Evolutionary conservation across 805 yeast species (phyloP).

Genomic region (Hanseniaspora guilliermondii): DNA sequence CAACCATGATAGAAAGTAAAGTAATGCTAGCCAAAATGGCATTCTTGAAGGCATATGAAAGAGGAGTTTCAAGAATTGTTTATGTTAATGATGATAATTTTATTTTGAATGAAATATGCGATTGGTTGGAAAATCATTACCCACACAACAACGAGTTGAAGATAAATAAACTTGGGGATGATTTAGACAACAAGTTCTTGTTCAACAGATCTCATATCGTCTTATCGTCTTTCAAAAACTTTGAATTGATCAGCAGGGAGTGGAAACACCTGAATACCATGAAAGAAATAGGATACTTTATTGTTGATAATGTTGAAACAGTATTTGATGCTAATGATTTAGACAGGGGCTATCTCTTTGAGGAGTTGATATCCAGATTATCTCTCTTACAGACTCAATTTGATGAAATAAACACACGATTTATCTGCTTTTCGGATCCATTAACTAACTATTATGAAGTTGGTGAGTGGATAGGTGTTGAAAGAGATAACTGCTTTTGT

Average conservation of each 20-base stretch:
- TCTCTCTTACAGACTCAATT: slow-evolving; percentile 55
- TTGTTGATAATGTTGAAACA: slow-evolving; percentile 49
- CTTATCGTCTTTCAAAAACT: slow-evolving; percentile 67
- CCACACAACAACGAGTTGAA: slow-evolving; percentile 41
- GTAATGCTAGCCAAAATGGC: slow-evolving; percentile 62
- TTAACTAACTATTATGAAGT: slow-evolving; percentile 65
- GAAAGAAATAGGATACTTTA: slow-evolving; percentile 51
- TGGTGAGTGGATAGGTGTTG: slow-evolving; percentile 76
- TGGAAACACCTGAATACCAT: slow-evolving; percentile 73
- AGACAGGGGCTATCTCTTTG: slow-evolving; percentile 50
- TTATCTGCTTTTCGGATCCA: slow-evolving; percentile 60
- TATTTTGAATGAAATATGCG: slow-evolving; percentile 35
- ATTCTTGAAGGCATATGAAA: slow-evolving; percentile 57
- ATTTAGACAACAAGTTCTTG: slow-evolving; percentile 42
- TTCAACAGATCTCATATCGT: slow-evolving; percentile 53
- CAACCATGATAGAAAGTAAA: slow-evolving; percentile 67
- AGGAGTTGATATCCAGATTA: slow-evolving; percentile 57
- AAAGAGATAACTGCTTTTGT: slow-evolving; percentile 49
- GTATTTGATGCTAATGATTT: slow-evolving; percentile 51
- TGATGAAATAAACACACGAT: slow-evolving; percentile 39
- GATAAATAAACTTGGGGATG: slow-evolving; percentile 43
- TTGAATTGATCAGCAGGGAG: slow-evolving; percentile 58
- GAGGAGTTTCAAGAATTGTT: slow-evolving; percentile 55
- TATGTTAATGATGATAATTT: slow-evolving; percentile 58
- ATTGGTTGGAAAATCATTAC: slow-evolving; percentile 44